Conservation (phyloP, 1,139 yeast species). For the Hyphopichia khmerensis region DNA sequence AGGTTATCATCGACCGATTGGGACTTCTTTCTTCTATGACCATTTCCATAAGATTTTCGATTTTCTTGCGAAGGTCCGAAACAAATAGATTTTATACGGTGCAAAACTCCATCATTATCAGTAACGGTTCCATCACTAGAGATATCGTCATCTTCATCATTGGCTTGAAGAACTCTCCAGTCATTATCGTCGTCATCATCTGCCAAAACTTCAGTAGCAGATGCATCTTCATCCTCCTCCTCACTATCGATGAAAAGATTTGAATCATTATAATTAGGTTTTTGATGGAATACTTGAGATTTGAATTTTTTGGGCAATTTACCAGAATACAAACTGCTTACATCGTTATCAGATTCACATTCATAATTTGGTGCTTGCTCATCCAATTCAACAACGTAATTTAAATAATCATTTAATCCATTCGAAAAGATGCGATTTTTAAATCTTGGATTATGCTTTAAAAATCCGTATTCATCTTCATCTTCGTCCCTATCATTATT, state of each 20-base stretch:
- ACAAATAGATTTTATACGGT: constrained; percentile 34
- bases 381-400: constrained; percentile 13
- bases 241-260: not conserved
- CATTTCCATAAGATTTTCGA: constrained; percentile 2
- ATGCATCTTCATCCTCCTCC: constrained; percentile 10
- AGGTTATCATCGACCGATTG: constrained; percentile 38
- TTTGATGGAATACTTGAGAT: constrained; percentile 32
- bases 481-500: constrained; percentile 11
- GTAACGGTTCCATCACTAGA: constrained; percentile 10
- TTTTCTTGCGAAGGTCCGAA: constrained; percentile 16
- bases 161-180: constrained; percentile 10
- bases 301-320: constrained; percentile 30
- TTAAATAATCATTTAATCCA: constrained; percentile 25
- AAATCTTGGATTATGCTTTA: constrained; percentile 29
- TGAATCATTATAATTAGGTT: constrained; percentile 6
- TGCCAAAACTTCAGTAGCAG: not conserved
- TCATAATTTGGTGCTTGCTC: constrained; percentile 15
- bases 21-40: constrained; percentile 11
- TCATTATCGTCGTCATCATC: constrained; percentile 8
- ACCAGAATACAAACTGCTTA: not conserved
- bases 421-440: constrained; percentile 31
- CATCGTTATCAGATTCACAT: constrained; percentile 8
- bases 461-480: constrained; percentile 38
- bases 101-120: constrained; percentile 29
- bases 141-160: constrained; percentile 7